A percentile compares a stretch with the other conserved stretches of the same genome.
Conservation (phyloP, 257 asterid species). For the Capsicum pubescens region DNA sequence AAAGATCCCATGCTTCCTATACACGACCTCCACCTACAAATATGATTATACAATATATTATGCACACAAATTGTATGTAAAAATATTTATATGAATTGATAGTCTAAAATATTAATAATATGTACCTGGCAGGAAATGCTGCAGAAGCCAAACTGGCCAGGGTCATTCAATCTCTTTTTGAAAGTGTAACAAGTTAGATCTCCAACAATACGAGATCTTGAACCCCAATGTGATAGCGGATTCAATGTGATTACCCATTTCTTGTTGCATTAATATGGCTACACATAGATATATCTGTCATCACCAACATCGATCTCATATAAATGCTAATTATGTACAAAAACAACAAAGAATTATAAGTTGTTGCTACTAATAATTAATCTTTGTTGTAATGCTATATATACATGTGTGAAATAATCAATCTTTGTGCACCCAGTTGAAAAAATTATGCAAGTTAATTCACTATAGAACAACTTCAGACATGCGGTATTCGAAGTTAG, state of each 20-base stretch:
- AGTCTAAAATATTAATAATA: background rate
- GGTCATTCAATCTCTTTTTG: conserved; percentile 33
- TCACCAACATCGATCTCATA: no score
- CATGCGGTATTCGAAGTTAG: background rate
- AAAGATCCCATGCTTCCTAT: background rate
- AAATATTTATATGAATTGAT: background rate
- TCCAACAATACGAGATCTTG: conserved; percentile 32
- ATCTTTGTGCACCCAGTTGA: no score
- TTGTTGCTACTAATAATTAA: no score
- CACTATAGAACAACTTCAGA: no score
- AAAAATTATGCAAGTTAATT: no score
- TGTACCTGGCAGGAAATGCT: conserved; percentile 40
- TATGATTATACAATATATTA: background rate
- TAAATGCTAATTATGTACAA: no score
- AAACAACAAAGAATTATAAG: no score
- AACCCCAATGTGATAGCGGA: conserved; percentile 43
- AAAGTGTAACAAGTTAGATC: conserved; percentile 29
- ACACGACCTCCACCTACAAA: conserved; percentile 33
- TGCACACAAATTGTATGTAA: background rate
- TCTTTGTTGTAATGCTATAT: no score
- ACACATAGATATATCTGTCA: background rate
- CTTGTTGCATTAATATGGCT: conserved; percentile 44
- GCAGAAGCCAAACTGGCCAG: conserved; percentile 35
- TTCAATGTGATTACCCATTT: conserved; percentile 39
- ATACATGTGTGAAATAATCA: no score